Evolutionary conservation across 305 asterid genomes (phyloP).

Genomic region (Rubia balearica): DNA sequence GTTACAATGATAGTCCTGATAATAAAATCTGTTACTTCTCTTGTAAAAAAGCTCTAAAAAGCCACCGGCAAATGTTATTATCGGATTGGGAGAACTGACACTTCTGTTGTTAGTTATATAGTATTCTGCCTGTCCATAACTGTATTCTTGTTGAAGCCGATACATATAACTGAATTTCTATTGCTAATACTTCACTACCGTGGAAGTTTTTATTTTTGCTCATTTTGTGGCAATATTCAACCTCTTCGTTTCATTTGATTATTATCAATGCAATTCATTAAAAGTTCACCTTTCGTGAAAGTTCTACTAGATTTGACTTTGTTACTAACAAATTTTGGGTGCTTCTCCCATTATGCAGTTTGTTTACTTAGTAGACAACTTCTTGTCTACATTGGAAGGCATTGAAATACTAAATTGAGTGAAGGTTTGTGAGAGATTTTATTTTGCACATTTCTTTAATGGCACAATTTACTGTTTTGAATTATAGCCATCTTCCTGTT

Average conservation of each 20-base stretch:
- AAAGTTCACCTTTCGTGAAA: background rate
- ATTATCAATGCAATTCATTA: background rate
- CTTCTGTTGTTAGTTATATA: background rate
- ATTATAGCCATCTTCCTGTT: constrained; percentile 17
- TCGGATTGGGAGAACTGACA: background rate
- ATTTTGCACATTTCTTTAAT: constrained; percentile 4
- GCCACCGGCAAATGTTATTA: background rate
- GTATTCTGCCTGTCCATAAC: background rate
- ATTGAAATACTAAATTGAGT: constrained; percentile 78
- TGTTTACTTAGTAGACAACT: constrained; percentile 96
- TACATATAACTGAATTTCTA: background rate
- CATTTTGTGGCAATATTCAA: background rate
- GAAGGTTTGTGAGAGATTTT: constrained; percentile 55
- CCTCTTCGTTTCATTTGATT: background rate
- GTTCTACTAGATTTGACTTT: background rate
- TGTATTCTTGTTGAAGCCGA: background rate
- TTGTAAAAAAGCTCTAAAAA: background rate
- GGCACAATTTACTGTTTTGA: constrained; percentile 4
- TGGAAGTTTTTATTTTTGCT: background rate
- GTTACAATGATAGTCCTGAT: background rate
- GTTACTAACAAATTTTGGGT: constrained; percentile 14
- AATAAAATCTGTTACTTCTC: background rate
- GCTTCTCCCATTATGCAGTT: constrained; percentile 50
- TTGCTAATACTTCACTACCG: background rate
- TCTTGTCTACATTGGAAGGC: constrained; percentile 84